phyloP scores from a whole-genome alignment of 2,329 filamentous ascomycete species.

The Pestalotiopsis sp. region DNA sequence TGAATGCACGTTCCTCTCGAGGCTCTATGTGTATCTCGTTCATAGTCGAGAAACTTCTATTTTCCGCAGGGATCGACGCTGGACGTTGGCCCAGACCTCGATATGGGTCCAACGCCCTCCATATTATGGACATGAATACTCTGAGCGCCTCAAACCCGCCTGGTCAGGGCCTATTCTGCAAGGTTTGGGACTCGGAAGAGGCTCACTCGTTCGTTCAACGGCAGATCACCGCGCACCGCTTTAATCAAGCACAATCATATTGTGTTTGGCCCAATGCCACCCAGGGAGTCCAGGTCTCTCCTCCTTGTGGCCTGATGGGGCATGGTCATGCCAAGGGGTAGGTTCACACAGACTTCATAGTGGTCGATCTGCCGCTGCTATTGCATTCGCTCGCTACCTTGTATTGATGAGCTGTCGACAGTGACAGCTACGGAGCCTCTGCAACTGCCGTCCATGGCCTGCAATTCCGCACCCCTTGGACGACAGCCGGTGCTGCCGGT shows the following conservation, averaged over 20 bases:
- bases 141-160: background rate
- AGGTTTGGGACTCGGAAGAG: background rate
- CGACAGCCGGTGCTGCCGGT: background rate
- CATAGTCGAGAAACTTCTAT: background rate
- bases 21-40: background rate
- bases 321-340: background rate
- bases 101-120: background rate
- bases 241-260: background rate
- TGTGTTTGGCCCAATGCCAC: background rate
- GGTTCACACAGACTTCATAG: background rate
- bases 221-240: background rate
- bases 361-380: background rate
- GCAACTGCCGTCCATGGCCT: background rate
- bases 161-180: background rate
- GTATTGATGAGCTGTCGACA: background rate
- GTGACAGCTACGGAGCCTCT: background rate
- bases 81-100: background rate
- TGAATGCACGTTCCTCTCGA: background rate
- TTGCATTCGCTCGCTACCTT: background rate
- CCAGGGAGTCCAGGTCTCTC: background rate
- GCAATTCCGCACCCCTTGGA: background rate
- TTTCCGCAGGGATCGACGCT: background rate
- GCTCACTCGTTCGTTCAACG: background rate
- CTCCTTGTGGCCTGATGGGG: background rate
- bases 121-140: background rate